Evolutionary conservation across 1,284 basidiomycete species (phyloP).

Genomic region (Boletus sp.): DNA sequence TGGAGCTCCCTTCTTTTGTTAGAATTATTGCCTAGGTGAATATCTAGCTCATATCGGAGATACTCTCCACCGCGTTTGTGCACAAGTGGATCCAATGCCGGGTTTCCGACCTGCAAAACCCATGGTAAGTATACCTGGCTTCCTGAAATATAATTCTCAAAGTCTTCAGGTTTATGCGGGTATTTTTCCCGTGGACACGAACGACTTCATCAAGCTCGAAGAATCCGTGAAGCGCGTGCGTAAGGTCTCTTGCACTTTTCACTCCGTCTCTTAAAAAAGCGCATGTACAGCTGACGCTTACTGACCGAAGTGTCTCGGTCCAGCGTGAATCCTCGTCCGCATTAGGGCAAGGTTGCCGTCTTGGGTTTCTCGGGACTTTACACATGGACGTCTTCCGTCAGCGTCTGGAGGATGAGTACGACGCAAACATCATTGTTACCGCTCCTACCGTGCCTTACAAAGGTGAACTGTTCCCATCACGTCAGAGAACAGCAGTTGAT

Average conservation of each 20-base stretch:
- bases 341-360: constrained; percentile 90
- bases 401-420: constrained; percentile 94
- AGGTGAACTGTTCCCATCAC: constrained; percentile 42
- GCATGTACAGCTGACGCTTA: constrained; percentile 66
- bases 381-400: constrained; percentile 98
- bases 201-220: constrained; percentile 90
- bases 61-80: constrained; percentile 80
- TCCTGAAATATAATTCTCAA: constrained; percentile 1
- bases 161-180: constrained; percentile 83
- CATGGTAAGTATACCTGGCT: constrained; percentile 57
- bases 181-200: constrained; percentile 89
- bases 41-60: constrained; percentile 86
- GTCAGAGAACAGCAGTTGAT: constrained; percentile 4
- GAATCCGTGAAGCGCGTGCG: constrained; percentile 89
- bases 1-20: neutral
- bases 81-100: constrained; percentile 79
- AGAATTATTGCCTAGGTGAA: constrained; percentile 10
- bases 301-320: constrained; percentile 89
- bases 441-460: constrained; percentile 93
- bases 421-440: constrained; percentile 85
- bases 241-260: constrained; percentile 6
- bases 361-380: constrained; percentile 93
- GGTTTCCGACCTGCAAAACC: constrained; percentile 91
- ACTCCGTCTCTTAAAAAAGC: constrained; percentile 12
- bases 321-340: constrained; percentile 91